Evolutionary conservation across 2,329 filamentous ascomycete species (phyloP).

Genomic region (Laburnicola sp.): DNA sequence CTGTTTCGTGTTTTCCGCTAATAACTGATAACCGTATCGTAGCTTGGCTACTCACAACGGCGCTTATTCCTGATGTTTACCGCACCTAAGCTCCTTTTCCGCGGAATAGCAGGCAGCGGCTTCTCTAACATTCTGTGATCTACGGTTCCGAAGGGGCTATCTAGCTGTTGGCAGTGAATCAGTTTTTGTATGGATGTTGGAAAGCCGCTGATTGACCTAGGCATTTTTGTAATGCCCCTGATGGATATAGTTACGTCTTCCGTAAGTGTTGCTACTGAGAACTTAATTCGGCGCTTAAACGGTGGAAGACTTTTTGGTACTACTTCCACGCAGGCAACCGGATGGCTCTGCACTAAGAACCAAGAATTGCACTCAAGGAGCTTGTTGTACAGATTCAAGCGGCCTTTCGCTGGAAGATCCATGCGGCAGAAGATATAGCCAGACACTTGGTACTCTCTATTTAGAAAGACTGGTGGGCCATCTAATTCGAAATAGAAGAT

Average conservation of each 20-base stretch:
- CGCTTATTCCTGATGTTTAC: too few species aligned
- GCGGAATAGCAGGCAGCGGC: conserved; percentile 4
- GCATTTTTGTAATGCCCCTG: conserved; percentile 1
- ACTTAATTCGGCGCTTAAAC: conserved; percentile 6
- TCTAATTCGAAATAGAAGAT: conserved; percentile 12
- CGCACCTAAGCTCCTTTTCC: too few species aligned
- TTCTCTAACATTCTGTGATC: conserved; percentile 9
- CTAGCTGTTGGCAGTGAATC: conserved; percentile 2
- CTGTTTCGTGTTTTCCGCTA: too few species aligned
- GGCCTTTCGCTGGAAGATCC: not conserved
- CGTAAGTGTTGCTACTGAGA: not conserved
- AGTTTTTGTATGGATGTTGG: conserved; percentile 3
- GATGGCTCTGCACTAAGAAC: conserved; percentile 1
- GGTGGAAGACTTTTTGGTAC: conserved; percentile 6
- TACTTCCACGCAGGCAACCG: not conserved
- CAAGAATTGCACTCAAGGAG: not conserved
- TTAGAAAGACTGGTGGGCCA: not conserved
- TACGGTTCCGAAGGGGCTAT: conserved; percentile 11
- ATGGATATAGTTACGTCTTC: conserved; percentile 5
- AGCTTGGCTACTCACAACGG: too few species aligned
- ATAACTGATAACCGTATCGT: too few species aligned
- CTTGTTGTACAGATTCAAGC: not conserved
- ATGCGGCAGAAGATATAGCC: not conserved
- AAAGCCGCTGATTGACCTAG: conserved; percentile 7
- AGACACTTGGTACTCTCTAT: not conserved